A percentile compares a stretch with the other conserved stretches of the same genome.
phyloP scores from a whole-genome alignment of 805 yeast species.

The Schwanniomyces sp. region DNA sequence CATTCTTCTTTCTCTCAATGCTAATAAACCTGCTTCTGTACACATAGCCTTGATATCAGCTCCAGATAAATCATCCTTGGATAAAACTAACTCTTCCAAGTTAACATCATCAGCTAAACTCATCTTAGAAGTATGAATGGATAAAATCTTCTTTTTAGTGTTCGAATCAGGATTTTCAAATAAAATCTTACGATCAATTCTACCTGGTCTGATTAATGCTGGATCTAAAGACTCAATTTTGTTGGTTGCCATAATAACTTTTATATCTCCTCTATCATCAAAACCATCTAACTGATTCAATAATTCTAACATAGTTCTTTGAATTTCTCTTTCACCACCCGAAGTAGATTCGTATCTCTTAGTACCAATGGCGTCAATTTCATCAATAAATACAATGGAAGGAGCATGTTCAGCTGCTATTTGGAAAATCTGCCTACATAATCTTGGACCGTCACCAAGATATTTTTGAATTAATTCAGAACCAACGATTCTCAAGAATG shows the following conservation, averaged over 20 bases:
- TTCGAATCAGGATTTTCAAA: constrained; percentile 94
- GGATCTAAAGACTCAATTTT: constrained; percentile 94
- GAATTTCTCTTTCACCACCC: constrained; percentile 97
- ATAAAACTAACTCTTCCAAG: constrained; percentile 80
- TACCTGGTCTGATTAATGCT: constrained; percentile 93
- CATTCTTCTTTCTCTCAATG: constrained; percentile 95
- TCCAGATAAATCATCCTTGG: constrained; percentile 93
- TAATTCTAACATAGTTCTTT: constrained; percentile 95
- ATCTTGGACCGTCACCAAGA: constrained; percentile 96
- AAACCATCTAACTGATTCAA: constrained; percentile 95
- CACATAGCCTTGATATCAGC: constrained; percentile 98
- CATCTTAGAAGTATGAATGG: constrained; percentile 93
- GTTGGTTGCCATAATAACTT: constrained; percentile 97
- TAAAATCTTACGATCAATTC: constrained; percentile 93
- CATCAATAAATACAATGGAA: constrained; percentile 97
- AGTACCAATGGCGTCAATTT: constrained; percentile 98
- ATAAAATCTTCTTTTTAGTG: constrained; percentile 88
- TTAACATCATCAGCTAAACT: constrained; percentile 84
- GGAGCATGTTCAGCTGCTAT: constrained; percentile 98
- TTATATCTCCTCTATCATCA: constrained; percentile 95
- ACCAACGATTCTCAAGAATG: constrained; percentile 94
- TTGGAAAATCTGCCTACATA: constrained; percentile 91
- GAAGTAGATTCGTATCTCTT: constrained; percentile 95
- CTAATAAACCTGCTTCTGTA: constrained; percentile 95
- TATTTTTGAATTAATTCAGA: constrained; percentile 96